Evolutionary conservation across 2,329 filamentous ascomycete genomes (phyloP), one percentile per base, ranked within the genome.

Genomic region (Colletotrichum noveboracense): DNA sequence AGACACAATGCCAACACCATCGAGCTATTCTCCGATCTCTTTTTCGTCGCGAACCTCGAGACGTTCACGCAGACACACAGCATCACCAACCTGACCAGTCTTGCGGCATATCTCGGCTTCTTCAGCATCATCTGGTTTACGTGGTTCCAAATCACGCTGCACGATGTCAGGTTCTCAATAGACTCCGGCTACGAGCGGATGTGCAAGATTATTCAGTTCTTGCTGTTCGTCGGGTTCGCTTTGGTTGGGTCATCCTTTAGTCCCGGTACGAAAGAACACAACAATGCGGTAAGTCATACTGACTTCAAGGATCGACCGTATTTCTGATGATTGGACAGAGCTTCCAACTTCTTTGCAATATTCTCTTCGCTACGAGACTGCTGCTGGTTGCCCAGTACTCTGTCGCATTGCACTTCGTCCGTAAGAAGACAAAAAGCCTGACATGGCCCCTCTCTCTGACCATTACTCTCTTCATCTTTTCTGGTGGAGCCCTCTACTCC

Each of bases 41-140:
- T 92, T 79, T 91, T 92, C 74, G 90, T 92, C 21, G 90, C 89
- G 24, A 92, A 92, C 77, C 80, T 92, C 36, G 89, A 90, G 4
- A 91, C 89, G 0, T 92, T 92, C 77, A 90, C 89, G 6, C 85
- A 85, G 10, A 85, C 87, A 6, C 88, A 90, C 77, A 88, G 91
- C 56, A 90, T 92, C 77, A 90, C 89, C 78, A 87, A 89, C 77
- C 70, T 83, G 18, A 24, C 56, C 36, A 76, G 75, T 6, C 77
- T 87, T 4, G 79, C 79, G 38, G 79, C 87, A 43, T 89, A 91
- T 79, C 84, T 90, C 68, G 85, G 90, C 56, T 91, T 89, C 80
- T 87, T 92, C 79, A 83, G 87, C 55, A 84, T 92, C 74, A 84
- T 91, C 7, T 92, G 90, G 90, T 89, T 91, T 76, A 90, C 89